A percentile compares a stretch with the other conserved stretches of the same genome.
Evolutionary conservation across 2,329 filamentous ascomycete species (phyloP).

Genomic region (Akanthomyces uredinophilus): DNA sequence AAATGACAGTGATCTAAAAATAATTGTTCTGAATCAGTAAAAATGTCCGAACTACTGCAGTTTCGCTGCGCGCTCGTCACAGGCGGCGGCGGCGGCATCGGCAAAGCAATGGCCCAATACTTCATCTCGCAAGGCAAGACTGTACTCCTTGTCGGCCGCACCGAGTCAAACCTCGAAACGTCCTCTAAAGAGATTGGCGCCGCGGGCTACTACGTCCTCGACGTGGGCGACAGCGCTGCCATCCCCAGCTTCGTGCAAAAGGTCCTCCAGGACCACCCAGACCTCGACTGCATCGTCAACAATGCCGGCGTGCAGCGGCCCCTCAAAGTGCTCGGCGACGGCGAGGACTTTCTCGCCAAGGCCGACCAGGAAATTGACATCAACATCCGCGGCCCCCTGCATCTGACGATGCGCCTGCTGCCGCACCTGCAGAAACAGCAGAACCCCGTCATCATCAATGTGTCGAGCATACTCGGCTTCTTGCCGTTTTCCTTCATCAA

Average conservation of each 20-base stretch:
- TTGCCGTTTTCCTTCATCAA: conserved; percentile 49
- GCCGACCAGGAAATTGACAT: conserved; percentile 55
- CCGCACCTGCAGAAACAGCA: conserved; percentile 42
- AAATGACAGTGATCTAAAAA: neutral
- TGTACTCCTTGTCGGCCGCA: conserved; percentile 49
- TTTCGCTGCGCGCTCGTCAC: conserved; percentile 44
- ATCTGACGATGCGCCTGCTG: conserved; percentile 44
- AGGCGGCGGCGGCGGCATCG: conserved; percentile 48
- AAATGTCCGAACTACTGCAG: conserved; percentile 20
- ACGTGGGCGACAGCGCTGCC: conserved; percentile 40
- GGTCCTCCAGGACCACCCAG: conserved; percentile 41
- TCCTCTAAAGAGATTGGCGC: conserved; percentile 40
- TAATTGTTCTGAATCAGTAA: neutral
- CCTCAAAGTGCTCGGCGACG: conserved; percentile 36
- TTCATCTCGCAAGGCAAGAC: conserved; percentile 42
- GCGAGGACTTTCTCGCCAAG: conserved; percentile 40
- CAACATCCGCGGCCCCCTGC: conserved; percentile 54
- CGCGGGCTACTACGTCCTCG: conserved; percentile 45
- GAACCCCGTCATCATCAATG: conserved; percentile 45
- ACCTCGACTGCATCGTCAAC: conserved; percentile 53
- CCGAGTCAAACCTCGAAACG: conserved; percentile 45
- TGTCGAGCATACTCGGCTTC: conserved; percentile 49
- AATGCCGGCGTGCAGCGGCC: conserved; percentile 55
- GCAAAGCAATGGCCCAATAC: conserved; percentile 42
- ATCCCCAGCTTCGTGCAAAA: conserved; percentile 41